Evolutionary conservation across 2,329 filamentous ascomycete genomes (phyloP).

Genomic region (Grosmannia huntii): DNA sequence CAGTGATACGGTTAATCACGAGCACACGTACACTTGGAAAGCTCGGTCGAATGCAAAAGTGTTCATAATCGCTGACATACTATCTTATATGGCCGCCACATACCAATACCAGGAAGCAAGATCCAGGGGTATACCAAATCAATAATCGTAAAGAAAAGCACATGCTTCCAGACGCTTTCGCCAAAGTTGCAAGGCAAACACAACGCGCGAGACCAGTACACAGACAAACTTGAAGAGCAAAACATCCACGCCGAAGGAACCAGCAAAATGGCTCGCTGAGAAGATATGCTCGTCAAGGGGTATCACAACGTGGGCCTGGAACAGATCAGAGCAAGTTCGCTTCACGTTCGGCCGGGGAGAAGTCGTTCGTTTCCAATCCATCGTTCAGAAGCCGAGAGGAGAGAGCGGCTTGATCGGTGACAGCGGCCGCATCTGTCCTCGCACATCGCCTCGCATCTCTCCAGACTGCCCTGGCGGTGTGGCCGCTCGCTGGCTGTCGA

Average conservation of each 20-base stretch:
- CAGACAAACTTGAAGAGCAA: not conserved
- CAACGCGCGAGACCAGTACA: not conserved
- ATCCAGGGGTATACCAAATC: slow-evolving; percentile 16
- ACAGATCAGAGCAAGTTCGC: not conserved
- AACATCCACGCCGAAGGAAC: not conserved
- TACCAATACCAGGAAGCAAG: slow-evolving; percentile 9
- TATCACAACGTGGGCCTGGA: not conserved
- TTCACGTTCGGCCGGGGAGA: not conserved
- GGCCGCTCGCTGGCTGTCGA: slow-evolving; percentile 27
- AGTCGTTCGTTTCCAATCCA: not conserved
- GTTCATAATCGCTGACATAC: not conserved
- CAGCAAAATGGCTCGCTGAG: not conserved
- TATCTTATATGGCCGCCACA: slow-evolving; percentile 6
- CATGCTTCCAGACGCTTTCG: not conserved
- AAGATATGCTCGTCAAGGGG: slow-evolving; percentile 3
- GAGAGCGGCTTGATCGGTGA: slow-evolving; percentile 56
- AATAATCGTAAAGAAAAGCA: slow-evolving; percentile 2
- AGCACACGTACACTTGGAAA: no score
- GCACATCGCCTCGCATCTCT: slow-evolving; percentile 31
- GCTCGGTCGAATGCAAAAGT: no score
- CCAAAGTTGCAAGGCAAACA: not conserved
- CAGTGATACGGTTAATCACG: no score
- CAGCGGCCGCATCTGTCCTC: slow-evolving; percentile 32
- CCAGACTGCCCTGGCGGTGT: slow-evolving; percentile 21
- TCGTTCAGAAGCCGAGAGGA: slow-evolving; percentile 40